Evolutionary conservation across 164 flowering plant genomes (phyloP).

Genomic region (Vitis labrusca): DNA sequence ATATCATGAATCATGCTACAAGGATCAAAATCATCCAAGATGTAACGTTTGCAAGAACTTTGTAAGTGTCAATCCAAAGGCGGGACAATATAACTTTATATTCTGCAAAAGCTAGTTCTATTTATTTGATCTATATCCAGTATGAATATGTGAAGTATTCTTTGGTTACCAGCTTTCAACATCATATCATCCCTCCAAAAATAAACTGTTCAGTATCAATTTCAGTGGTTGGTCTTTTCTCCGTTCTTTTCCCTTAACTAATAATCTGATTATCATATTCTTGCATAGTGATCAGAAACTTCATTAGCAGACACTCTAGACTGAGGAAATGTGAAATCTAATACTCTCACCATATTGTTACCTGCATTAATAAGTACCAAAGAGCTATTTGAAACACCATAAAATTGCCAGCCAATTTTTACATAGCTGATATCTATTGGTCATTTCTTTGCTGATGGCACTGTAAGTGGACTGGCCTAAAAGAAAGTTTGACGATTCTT

Average conservation of each 20-base stretch:
- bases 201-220: neutral
- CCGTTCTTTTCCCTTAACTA: neutral
- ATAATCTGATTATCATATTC: neutral
- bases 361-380: neutral
- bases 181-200: too few relatives aligned
- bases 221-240: neutral
- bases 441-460: too few relatives aligned
- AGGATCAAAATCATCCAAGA: constrained; percentile 84
- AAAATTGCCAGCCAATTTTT: too few relatives aligned
- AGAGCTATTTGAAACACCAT: neutral
- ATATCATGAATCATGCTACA: constrained; percentile 89
- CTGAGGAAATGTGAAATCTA: neutral
- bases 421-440: too few relatives aligned
- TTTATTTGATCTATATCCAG: neutral
- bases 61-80: constrained; percentile 45
- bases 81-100: neutral
- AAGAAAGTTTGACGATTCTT: too few relatives aligned
- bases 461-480: too few relatives aligned
- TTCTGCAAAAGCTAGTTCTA: neutral
- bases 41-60: constrained; percentile 89
- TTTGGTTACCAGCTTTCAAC: neutral
- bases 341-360: neutral
- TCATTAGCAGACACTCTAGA: neutral
- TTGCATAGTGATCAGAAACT: neutral
- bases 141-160: neutral